Evolutionary conservation across 345 rosid species (phyloP), one percentile per base, ranked within the genome.

Genomic region (Stellera chamaejasme): DNA sequence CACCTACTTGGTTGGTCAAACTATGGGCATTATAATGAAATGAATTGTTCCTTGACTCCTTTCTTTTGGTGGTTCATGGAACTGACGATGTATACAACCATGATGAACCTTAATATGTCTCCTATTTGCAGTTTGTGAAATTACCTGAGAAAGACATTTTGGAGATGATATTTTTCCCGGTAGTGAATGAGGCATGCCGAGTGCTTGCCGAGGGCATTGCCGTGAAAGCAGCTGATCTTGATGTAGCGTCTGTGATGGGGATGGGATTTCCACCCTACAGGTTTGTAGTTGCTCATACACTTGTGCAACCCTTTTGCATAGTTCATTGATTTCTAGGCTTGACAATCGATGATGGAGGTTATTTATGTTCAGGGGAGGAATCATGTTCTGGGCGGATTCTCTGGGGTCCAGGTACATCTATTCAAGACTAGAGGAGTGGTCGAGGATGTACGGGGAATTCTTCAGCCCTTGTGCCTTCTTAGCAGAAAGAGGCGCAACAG

Each of bases 191-290:
- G 67, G 92, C 97, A 45, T 90, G 97, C 56, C 74, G 90, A 45
- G 86, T 90, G 43, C 80, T 84, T 44, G 88, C 84, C 0, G 97
- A 90, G 74, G 95, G 97, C 11, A 84, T 90, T 57, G 90, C 80
- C 43, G 90, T 84, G 28, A 86, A 90, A 74, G 92, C 92, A 61
- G 79, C 90, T 5, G 97, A 90, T 73, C 84, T 87, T 45, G 97
- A 90, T 78, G 74, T 90, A 59, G 79, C 95, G 32, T 76, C 77
- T 51, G 74, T 90, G 55, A 67, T 90, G 75, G 97, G 97, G 72
- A 90, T 82, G 97, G 95, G 97, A 14, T 86, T 90, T 64, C 97
- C 97, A 56, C 77, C 84, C 39, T 90, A 82, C 72, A 82, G 97
- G 97, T 86, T 16, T 57, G 61, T 65, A 27, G n/a, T 28, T 32